phyloP scores from a whole-genome alignment of 345 rosid genomes.

The Carallia brachiata region DNA sequence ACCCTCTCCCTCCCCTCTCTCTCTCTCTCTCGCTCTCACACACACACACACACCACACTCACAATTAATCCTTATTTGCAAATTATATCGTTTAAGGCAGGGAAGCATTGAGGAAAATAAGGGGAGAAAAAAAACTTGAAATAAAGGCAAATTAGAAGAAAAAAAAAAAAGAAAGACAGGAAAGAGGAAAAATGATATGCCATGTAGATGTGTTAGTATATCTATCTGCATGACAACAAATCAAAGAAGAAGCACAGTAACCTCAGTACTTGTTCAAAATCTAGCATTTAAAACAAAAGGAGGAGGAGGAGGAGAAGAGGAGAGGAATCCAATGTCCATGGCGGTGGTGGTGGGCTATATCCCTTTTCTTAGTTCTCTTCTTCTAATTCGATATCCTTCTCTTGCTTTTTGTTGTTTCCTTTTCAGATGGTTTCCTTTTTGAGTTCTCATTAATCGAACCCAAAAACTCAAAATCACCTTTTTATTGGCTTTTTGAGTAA shows the following conservation, averaged over 20 bases:
- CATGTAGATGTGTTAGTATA: slow-evolving; percentile 45
- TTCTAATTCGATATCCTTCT: not conserved
- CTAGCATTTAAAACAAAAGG: slow-evolving; percentile 27
- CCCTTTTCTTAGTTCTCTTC: slow-evolving; percentile 4
- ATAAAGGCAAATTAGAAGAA: not conserved
- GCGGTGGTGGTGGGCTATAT: slow-evolving; percentile 1
- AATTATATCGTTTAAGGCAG: not conserved
- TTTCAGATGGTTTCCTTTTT: slow-evolving; percentile 13
- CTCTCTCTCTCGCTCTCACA: slow-evolving; percentile 21
- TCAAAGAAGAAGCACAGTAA: slow-evolving; percentile 20
- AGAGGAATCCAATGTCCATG: slow-evolving; percentile 32
- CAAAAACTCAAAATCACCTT: slow-evolving; percentile 1
- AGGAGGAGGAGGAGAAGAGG: slow-evolving; percentile 6
- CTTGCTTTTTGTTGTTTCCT: not conserved
- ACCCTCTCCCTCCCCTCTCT: slow-evolving; percentile 31
- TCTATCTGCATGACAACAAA: slow-evolving; percentile 50
- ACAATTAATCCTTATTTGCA: slow-evolving; percentile 13
- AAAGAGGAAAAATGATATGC: slow-evolving; percentile 2
- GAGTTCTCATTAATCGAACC: slow-evolving; percentile 11
- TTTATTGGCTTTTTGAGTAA: slow-evolving; percentile 16
- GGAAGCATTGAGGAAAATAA: slow-evolving; percentile 1
- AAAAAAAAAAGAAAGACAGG: not conserved
- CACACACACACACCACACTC: slow-evolving; percentile 15
- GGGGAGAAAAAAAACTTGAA: slow-evolving; percentile 13
- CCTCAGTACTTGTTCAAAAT: slow-evolving; percentile 31